phyloP scores from a whole-genome alignment of 2,329 filamentous ascomycete genomes.

The Sporothrix sp. region DNA sequence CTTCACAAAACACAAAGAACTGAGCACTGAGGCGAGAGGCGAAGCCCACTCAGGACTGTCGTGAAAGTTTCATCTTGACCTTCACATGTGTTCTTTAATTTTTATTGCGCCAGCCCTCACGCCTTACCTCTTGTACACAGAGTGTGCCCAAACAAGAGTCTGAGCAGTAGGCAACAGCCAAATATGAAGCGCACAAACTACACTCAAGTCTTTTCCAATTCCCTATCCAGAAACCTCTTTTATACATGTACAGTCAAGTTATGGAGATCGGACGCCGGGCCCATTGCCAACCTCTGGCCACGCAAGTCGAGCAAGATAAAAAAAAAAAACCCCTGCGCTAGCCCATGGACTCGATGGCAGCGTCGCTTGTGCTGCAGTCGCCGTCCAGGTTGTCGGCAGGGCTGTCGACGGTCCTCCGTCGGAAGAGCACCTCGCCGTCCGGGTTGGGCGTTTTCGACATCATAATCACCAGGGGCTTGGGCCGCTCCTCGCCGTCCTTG shows the following conservation, averaged over 20 bases:
- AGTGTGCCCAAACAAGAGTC: not conserved
- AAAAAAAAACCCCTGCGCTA: not conserved
- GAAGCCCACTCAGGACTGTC: no score
- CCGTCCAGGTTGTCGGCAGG: no score
- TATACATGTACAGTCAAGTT: slow-evolving; percentile 1
- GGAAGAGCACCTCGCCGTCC: slow-evolving; percentile 32
- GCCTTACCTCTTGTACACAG: not conserved
- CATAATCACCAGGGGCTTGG: slow-evolving; percentile 33
- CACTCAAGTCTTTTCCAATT: not conserved
- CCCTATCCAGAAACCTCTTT: not conserved
- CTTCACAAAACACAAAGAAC: no score
- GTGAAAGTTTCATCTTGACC: no score
- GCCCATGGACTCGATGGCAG: not conserved
- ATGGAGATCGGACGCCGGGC: slow-evolving; percentile 3
- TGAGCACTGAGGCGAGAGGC: no score
- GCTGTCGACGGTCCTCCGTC: slow-evolving; percentile 22
- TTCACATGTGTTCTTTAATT: no score
- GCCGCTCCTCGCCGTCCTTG: slow-evolving; percentile 29
- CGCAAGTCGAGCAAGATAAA: not conserved
- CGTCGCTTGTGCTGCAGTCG: not conserved
- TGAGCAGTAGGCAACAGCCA: no score
- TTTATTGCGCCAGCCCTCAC: no score
- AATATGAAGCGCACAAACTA: not conserved
- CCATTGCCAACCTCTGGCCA: not conserved
- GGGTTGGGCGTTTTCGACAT: slow-evolving; percentile 34